These are phyloP conservation scores for Rhamnella rubrinervis DNA, from an alignment of 331 rosid genomes.

Conservation along the genomic window DNA sequence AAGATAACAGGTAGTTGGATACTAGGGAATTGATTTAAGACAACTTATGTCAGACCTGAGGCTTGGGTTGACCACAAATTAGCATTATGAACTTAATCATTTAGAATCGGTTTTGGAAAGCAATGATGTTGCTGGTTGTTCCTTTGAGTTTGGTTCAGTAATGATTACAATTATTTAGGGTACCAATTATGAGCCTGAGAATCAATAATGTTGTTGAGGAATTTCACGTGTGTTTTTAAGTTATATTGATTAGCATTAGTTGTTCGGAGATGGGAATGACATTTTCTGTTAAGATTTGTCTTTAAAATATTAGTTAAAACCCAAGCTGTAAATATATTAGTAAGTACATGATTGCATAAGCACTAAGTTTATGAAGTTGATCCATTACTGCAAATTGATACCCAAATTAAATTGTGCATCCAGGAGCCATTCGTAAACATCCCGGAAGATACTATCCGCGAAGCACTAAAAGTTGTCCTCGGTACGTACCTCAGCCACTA, in stretches of 20 bases:
- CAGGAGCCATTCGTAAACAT: slow-evolving; percentile 98
- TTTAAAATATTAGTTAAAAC: neutral
- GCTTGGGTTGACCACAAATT: no score
- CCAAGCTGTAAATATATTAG: neutral
- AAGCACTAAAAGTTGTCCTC: slow-evolving; percentile 81
- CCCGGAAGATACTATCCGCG: slow-evolving; percentile 84
- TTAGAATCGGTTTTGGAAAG: no score
- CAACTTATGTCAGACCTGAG: no score
- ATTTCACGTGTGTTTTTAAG: no score
- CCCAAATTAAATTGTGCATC: slow-evolving; percentile 19
- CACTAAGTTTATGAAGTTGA: neutral
- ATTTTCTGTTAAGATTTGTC: neutral
- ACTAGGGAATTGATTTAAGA: no score
- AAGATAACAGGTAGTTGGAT: no score
- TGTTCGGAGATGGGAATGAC: neutral
- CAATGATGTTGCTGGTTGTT: no score
- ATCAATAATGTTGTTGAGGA: no score
- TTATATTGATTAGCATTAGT: neutral
- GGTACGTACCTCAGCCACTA: slow-evolving; percentile 50
- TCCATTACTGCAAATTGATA: neutral
- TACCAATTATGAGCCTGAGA: no score
- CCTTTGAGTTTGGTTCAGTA: no score
- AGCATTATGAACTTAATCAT: no score
- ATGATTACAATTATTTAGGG: no score
- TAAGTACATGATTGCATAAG: neutral